These are phyloP conservation scores for Gnomoniopsis sp. DNA, from an alignment of 2,329 filamentous ascomycete genomes.

Conservation along the genomic window DNA sequence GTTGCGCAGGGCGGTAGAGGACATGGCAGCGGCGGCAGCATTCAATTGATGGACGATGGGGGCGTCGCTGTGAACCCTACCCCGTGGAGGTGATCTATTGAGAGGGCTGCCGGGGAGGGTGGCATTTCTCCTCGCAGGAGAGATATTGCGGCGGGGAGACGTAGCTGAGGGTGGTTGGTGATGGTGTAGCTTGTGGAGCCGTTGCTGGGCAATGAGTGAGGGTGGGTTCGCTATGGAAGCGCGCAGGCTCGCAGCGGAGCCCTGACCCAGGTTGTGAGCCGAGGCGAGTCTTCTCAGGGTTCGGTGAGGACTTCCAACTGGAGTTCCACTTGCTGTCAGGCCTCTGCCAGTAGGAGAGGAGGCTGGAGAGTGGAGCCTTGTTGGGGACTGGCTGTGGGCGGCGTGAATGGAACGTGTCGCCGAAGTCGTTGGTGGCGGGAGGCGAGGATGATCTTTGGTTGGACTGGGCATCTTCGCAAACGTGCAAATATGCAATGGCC, in stretches of 20 bases:
- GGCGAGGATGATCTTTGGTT: conserved; percentile 24
- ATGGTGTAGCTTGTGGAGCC: conserved; percentile 41
- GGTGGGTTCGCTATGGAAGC: conserved; percentile 47
- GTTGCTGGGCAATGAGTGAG: conserved; percentile 62
- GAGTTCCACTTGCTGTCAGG: background rate
- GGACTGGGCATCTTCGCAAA: conserved; percentile 27
- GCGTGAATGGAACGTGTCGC: conserved; percentile 5
- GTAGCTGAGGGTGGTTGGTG: conserved; percentile 27
- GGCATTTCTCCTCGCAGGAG: conserved; percentile 34
- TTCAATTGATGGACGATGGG: conserved; percentile 28
- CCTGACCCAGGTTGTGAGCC: conserved; percentile 60
- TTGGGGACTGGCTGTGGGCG: conserved; percentile 7
- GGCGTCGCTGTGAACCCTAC: conserved; percentile 72
- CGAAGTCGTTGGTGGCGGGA: conserved; percentile 10
- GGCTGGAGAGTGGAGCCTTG: conserved; percentile 51
- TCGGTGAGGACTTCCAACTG: conserved; percentile 46
- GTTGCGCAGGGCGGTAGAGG: conserved; percentile 18
- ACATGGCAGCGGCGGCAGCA: conserved; percentile 18
- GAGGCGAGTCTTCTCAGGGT: conserved; percentile 72
- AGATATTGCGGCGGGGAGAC: conserved; percentile 26
- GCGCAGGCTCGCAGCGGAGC: conserved; percentile 9
- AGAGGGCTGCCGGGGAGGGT: conserved; percentile 24
- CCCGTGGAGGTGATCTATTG: conserved; percentile 44
- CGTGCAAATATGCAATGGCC: no score
- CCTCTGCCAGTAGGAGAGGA: background rate